Percentiles rank a stretch among this genome's conserved stretches.
Evolutionary conservation across 2,329 filamentous ascomycete species (phyloP).

Genomic region (Epichloe sylvatica): DNA sequence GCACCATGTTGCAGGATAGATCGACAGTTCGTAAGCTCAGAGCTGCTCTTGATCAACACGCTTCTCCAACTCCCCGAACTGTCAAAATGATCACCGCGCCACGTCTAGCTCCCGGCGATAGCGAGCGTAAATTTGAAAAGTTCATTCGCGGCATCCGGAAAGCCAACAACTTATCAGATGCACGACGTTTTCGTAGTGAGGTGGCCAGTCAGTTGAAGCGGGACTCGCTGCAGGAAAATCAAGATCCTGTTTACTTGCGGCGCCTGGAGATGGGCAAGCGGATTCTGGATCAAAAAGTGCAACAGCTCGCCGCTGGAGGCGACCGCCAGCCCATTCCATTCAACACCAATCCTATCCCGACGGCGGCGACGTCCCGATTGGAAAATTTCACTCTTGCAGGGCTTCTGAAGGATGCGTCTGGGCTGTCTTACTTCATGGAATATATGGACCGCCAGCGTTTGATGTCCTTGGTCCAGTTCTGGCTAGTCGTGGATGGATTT

Average conservation of each 20-base stretch:
- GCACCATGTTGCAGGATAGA: slow-evolving; percentile 80
- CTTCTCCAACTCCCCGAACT: slow-evolving; percentile 59
- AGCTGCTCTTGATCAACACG: slow-evolving; percentile 85
- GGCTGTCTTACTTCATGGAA: slow-evolving; percentile 97
- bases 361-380: slow-evolving; percentile 41
- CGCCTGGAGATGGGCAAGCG: slow-evolving; percentile 85
- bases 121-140: slow-evolving; percentile 83
- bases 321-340: slow-evolving; percentile 25
- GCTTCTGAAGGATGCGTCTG: slow-evolving; percentile 77
- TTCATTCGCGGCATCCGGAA: slow-evolving; percentile 84
- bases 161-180: slow-evolving; percentile 83
- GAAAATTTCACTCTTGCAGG: slow-evolving; percentile 69
- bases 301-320: slow-evolving; percentile 59
- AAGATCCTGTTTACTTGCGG: slow-evolving; percentile 76
- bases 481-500: slow-evolving; percentile 94
- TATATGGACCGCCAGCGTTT: slow-evolving; percentile 88
- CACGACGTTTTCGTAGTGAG: slow-evolving; percentile 80
- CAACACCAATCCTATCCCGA: slow-evolving; percentile 12
- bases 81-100: slow-evolving; percentile 58
- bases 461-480: slow-evolving; percentile 90
- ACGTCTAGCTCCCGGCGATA: slow-evolving; percentile 66
- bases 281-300: slow-evolving; percentile 78
- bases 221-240: slow-evolving; percentile 62
- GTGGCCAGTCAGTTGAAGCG: slow-evolving; percentile 83
- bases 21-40: slow-evolving; percentile 88